phyloP scores from a whole-genome alignment of 805 yeast genomes.

The Starmerella cellae region DNA sequence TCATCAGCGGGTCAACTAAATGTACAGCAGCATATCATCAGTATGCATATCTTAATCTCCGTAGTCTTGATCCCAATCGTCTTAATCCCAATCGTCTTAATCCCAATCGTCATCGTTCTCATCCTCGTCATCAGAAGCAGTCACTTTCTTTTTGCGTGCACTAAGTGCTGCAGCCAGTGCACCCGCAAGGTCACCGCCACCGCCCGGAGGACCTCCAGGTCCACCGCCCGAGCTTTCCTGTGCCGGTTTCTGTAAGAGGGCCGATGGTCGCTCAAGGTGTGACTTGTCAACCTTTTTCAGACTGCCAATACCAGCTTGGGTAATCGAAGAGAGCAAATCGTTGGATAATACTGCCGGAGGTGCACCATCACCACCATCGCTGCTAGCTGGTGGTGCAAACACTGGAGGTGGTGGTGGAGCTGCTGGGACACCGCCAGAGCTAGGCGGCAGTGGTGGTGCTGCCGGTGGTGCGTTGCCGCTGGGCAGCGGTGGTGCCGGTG shows the following conservation, averaged over 20 bases:
- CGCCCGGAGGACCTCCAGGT: slow-evolving; percentile 28
- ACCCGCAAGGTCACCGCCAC: slow-evolving; percentile 46
- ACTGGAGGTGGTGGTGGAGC: slow-evolving; percentile 24
- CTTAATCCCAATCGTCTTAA: slow-evolving; percentile 32
- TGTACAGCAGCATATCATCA: too few species aligned
- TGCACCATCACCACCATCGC: slow-evolving; percentile 54
- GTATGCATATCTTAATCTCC: neutral
- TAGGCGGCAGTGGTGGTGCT: slow-evolving; percentile 22
- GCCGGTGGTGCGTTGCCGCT: slow-evolving; percentile 28
- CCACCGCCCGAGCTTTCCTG: slow-evolving; percentile 39
- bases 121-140: slow-evolving; percentile 71
- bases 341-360: slow-evolving; percentile 14
- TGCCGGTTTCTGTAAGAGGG: slow-evolving; percentile 52
- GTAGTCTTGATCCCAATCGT: neutral
- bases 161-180: slow-evolving; percentile 79
- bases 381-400: slow-evolving; percentile 28
- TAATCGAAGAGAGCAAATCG: slow-evolving; percentile 60
- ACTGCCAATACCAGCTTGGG: slow-evolving; percentile 60
- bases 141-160: slow-evolving; percentile 68
- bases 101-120: slow-evolving; percentile 65
- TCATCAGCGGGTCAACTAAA: too few species aligned
- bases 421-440: slow-evolving; percentile 8
- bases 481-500: slow-evolving; percentile 13
- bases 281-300: slow-evolving; percentile 71
- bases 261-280: slow-evolving; percentile 68